Evolutionary conservation across 148 eudicot genomes (phyloP).

Genomic region (Rhododendron simsii): DNA sequence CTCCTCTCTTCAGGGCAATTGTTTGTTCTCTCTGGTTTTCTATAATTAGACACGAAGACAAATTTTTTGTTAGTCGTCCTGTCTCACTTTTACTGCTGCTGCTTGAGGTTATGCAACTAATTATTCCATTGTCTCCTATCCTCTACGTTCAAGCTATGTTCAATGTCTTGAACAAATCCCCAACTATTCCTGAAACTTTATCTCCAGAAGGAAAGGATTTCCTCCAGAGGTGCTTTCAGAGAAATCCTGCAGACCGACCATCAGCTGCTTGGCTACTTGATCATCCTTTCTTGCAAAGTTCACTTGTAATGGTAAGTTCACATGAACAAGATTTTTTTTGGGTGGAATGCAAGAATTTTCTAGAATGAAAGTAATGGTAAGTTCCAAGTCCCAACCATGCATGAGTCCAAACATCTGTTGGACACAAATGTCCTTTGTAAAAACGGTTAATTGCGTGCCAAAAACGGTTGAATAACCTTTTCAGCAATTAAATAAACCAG

Average conservation of each 20-base stretch:
- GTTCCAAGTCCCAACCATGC: slow-evolving; percentile 9
- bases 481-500: not conserved
- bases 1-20: not conserved
- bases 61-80: not conserved
- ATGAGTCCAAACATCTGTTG: not conserved
- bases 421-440: not conserved
- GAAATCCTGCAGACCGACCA: slow-evolving; percentile 81
- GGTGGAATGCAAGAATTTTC: slow-evolving; percentile 24
- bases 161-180: slow-evolving; percentile 66
- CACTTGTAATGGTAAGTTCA: slow-evolving; percentile 27
- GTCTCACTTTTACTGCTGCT: not conserved
- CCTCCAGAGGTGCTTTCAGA: slow-evolving; percentile 61
- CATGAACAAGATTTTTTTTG: slow-evolving; percentile 35
- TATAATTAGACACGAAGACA: not conserved
- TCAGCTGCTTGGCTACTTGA: slow-evolving; percentile 66
- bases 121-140: not conserved
- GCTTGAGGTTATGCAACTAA: not conserved
- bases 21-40: not conserved
- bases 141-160: slow-evolving; percentile 66
- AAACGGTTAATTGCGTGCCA: not conserved
- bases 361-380: slow-evolving; percentile 30
- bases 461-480: not conserved
- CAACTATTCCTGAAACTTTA: slow-evolving; percentile 69
- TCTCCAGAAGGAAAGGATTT: slow-evolving; percentile 93
- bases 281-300: slow-evolving; percentile 55